phyloP scores from a whole-genome alignment of 2,329 filamentous ascomycete species.

The Chrysoporthe puriensis region DNA sequence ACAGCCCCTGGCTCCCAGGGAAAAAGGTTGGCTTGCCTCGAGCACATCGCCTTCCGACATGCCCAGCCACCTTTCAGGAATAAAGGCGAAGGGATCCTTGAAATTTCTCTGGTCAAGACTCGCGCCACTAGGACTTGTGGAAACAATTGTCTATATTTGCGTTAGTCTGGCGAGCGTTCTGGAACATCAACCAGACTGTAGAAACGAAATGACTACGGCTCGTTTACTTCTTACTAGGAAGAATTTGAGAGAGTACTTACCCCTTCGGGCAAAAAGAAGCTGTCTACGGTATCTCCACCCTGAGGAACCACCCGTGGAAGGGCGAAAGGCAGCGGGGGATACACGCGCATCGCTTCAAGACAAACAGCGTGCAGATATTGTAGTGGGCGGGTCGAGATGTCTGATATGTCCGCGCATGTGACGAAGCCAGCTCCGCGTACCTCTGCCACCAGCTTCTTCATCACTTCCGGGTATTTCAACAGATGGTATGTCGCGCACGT shows the following conservation, averaged over 20 bases:
- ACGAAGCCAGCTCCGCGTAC: slow-evolving; percentile 4
- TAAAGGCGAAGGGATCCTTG: slow-evolving; percentile 4
- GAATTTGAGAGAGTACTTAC: not conserved
- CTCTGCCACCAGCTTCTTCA: not conserved
- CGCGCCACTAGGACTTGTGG: slow-evolving; percentile 12
- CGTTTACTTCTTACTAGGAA: not conserved
- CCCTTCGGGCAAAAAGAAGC: slow-evolving; percentile 9
- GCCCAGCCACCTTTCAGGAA: slow-evolving; percentile 17
- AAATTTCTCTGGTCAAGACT: slow-evolving; percentile 14
- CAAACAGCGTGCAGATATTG: slow-evolving; percentile 30
- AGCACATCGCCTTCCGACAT: slow-evolving; percentile 4
- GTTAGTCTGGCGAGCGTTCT: not conserved
- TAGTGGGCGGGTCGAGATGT: slow-evolving; percentile 12
- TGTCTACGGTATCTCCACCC: slow-evolving; percentile 13
- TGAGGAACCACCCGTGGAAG: slow-evolving; percentile 17
- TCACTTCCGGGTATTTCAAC: not conserved
- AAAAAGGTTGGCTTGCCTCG: slow-evolving; percentile 20
- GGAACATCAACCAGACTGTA: not conserved
- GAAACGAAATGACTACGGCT: not conserved
- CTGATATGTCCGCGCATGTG: not conserved
- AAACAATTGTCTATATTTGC: slow-evolving; percentile 6
- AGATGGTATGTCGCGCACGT: slow-evolving; percentile 15
- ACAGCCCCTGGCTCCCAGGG: slow-evolving; percentile 12
- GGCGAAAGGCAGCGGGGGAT: slow-evolving; percentile 27
- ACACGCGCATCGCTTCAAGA: slow-evolving; percentile 33